Evolutionary conservation across 2,329 filamentous ascomycete species (phyloP).

Genomic region (Phoma herbarum): DNA sequence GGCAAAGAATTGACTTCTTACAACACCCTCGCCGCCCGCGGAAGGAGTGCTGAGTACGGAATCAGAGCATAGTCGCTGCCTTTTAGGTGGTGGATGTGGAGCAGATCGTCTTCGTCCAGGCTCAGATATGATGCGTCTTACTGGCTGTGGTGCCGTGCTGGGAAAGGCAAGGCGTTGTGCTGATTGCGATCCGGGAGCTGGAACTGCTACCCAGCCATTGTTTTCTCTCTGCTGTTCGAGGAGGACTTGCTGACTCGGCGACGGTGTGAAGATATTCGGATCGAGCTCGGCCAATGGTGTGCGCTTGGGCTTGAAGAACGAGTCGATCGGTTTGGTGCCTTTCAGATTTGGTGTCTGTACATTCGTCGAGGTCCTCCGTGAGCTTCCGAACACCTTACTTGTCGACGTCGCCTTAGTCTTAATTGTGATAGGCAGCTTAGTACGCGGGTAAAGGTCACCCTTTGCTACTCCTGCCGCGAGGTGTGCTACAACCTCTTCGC

Average conservation of each 20-base stretch:
- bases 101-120: slow-evolving; percentile 54
- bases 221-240: slow-evolving; percentile 62
- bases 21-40: slow-evolving; percentile 38
- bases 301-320: slow-evolving; percentile 71
- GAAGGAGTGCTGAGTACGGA: slow-evolving; percentile 40
- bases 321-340: slow-evolving; percentile 67
- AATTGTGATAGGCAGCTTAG: slow-evolving; percentile 70
- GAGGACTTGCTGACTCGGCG: slow-evolving; percentile 69
- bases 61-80: slow-evolving; percentile 58
- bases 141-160: slow-evolving; percentile 54
- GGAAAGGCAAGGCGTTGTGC: slow-evolving; percentile 36
- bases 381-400: slow-evolving; percentile 50
- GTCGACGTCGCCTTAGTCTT: slow-evolving; percentile 45
- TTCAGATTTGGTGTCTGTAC: slow-evolving; percentile 62
- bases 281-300: slow-evolving; percentile 72
- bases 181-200: slow-evolving; percentile 54
- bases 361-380: slow-evolving; percentile 33
- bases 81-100: slow-evolving; percentile 54
- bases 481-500: slow-evolving; percentile 72
- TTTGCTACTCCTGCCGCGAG: slow-evolving; percentile 77
- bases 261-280: slow-evolving; percentile 72
- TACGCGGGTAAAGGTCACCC: slow-evolving; percentile 89
- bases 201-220: slow-evolving; percentile 64
- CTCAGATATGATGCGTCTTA: slow-evolving; percentile 51
- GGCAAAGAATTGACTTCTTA: slow-evolving; percentile 58